Percentiles rank a stretch among this genome's conserved stretches.
phyloP scores from a whole-genome alignment of 139 green algal species.

The Deuterostichococcus epilithicus region DNA sequence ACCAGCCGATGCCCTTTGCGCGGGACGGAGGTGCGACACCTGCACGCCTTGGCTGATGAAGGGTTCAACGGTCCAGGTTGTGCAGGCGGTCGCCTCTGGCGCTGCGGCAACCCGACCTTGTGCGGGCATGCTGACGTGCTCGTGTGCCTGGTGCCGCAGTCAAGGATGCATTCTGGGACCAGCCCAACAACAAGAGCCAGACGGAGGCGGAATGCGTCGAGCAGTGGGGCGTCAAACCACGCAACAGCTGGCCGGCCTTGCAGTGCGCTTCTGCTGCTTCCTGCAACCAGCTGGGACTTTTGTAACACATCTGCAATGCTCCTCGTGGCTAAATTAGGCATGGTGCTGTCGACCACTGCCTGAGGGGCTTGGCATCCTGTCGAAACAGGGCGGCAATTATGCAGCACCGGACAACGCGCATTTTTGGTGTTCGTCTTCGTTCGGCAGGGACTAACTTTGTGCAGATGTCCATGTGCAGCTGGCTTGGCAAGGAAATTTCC shows the following conservation, averaged over 20 bases:
- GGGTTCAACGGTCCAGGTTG: too few species aligned
- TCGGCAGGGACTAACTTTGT: not conserved
- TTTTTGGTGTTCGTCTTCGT: too few species aligned
- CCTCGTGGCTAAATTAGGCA: too few species aligned
- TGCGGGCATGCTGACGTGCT: not conserved
- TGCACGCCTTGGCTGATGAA: too few species aligned
- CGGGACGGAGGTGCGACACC: conserved; percentile 36
- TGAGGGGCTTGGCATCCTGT: too few species aligned
- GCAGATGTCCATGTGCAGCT: conserved; percentile 13
- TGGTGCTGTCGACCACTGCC: too few species aligned
- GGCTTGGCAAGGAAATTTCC: conserved; percentile 31
- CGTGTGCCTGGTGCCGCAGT: conserved; percentile 4
- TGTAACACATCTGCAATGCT: too few species aligned
- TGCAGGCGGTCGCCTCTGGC: too few species aligned
- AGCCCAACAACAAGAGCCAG: conserved; percentile 26
- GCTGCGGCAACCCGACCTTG: too few species aligned
- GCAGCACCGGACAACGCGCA: too few species aligned
- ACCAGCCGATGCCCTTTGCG: conserved; percentile 36
- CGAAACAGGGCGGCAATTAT: too few species aligned
- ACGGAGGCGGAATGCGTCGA: conserved; percentile 42
- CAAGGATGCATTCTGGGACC: conserved; percentile 45
- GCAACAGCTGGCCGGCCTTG: conserved; percentile 30
- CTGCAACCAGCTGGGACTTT: not conserved
- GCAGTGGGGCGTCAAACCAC: conserved; percentile 62
- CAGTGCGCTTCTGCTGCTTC: conserved; percentile 9